These are phyloP conservation scores for Ogataea ganodermae DNA, from an alignment of 805 yeast species.

Conservation along the genomic window DNA sequence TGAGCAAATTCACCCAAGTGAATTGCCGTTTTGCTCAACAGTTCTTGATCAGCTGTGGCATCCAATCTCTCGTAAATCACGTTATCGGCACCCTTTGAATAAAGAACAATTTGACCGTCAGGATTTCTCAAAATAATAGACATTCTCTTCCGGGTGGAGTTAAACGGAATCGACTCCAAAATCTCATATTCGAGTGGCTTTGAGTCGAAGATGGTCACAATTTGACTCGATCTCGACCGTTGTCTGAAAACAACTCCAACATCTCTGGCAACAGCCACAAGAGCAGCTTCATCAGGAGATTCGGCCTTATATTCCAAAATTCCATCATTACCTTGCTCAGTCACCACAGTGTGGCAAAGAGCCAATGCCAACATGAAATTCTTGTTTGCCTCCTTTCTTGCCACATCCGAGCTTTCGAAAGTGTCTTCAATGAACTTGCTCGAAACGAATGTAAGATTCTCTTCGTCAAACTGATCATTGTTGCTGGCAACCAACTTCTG, in stretches of 20 bases:
- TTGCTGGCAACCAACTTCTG: constrained; percentile 37
- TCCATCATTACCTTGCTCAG: constrained; percentile 49
- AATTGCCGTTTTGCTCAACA: constrained; percentile 57
- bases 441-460: constrained; percentile 62
- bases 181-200: constrained; percentile 46
- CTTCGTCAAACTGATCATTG: constrained; percentile 53
- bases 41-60: constrained; percentile 38
- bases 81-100: constrained; percentile 77
- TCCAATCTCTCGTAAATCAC: constrained; percentile 55
- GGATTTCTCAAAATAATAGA: constrained; percentile 61
- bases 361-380: constrained; percentile 67
- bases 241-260: constrained; percentile 65
- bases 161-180: constrained; percentile 60
- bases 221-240: constrained; percentile 49
- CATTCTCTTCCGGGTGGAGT: constrained; percentile 78
- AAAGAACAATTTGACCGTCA: constrained; percentile 43
- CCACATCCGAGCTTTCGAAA: constrained; percentile 30
- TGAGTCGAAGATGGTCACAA: constrained; percentile 48
- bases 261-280: constrained; percentile 76
- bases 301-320: constrained; percentile 66
- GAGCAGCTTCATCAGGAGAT: constrained; percentile 82
- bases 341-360: constrained; percentile 73
- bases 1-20: constrained; percentile 70
- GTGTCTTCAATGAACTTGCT: constrained; percentile 59
- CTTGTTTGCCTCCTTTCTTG: constrained; percentile 51